Evolutionary conservation across 192 early-diverging fungal species (phyloP).

Genomic region (Mortierella antarctica): DNA sequence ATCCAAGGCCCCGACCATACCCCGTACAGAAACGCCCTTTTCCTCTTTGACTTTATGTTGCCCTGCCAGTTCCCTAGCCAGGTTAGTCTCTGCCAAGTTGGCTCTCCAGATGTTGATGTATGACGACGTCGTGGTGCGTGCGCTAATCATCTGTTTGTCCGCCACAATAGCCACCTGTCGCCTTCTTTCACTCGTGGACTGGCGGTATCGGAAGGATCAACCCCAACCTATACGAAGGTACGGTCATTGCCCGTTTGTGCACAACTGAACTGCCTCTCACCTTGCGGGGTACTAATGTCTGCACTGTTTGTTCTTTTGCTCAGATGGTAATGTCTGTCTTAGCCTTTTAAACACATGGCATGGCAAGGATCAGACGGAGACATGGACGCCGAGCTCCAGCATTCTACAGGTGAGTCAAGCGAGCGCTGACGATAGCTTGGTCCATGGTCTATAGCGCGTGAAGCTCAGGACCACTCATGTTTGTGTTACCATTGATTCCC

Average conservation of each 20-base stretch:
- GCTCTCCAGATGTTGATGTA: not conserved
- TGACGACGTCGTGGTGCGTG: not conserved
- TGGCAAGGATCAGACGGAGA: slow-evolving; percentile 61
- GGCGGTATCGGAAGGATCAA: slow-evolving; percentile 66
- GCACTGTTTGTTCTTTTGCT: not conserved
- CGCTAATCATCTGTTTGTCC: not conserved
- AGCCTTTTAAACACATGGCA: slow-evolving; percentile 70
- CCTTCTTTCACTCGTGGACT: slow-evolving; percentile 68
- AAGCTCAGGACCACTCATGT: not conserved
- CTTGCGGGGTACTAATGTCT: not conserved
- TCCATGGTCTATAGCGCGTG: not conserved
- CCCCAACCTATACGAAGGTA: slow-evolving; percentile 69
- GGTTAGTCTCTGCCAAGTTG: not conserved
- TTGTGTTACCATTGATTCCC: not conserved
- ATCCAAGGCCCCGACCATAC: slow-evolving; percentile 68
- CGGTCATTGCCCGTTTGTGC: not conserved
- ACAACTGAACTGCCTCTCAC: not conserved
- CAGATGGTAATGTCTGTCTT: slow-evolving; percentile 69
- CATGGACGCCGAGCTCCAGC: slow-evolving; percentile 61
- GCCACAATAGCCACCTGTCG: slow-evolving; percentile 54
- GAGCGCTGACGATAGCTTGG: not conserved
- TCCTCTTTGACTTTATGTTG: slow-evolving; percentile 67
- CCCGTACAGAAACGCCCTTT: slow-evolving; percentile 68
- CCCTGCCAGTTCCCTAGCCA: slow-evolving; percentile 60
- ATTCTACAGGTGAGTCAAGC: slow-evolving; percentile 52